Evolutionary conservation across 495 filamentous ascomycete genomes (phyloP), one percentile per base, ranked within the genome.

Genomic region (Emericellopsis terricola): DNA sequence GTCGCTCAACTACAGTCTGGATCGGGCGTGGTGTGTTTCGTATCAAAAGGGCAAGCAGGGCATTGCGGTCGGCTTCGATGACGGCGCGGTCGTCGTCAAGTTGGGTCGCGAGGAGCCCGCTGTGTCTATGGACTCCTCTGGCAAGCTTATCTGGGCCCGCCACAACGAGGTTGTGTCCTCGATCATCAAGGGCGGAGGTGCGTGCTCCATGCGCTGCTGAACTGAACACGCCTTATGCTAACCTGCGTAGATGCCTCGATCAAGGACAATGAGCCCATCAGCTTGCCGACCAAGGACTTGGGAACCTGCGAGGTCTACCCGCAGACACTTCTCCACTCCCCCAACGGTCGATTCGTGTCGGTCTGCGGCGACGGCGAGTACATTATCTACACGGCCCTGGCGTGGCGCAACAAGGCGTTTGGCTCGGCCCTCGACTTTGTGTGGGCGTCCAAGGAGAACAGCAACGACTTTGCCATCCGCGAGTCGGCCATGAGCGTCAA

Each of bases 311-410:
- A 99, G 59, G 75, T 99, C 15, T 99, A 96, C 54, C 91, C 89
- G 1, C 86, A 94, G 48, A 86, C 80, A 0, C 68, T 99, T 17
- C 65, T 81, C 10, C 89, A 99, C 55, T 94, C 85, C n/a, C 78
- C 89, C 3, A 99, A 99, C 46, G 89, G 91, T 29, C 78, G 91
- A 11, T 99, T 96, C 39, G 89, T 96, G 16, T 85, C 91, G 6
- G 81, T 96, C 17, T 96, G 89, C 45, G 89, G 89, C 30, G 89
- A 99, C 47, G 89, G 89, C 19, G 89, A 99, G 49, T 94, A 93
- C 53, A 96, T 94, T 45, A 87, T 96, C 43, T 97, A 97, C 59
- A 99, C 89, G 10, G 85, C 89, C 39, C 69, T 96, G 30, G 89
- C 89, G 7, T 93, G 91, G 73, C 74, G 89, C 49, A 96, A 99